Percentiles rank a stretch among this genome's conserved stretches.
Evolutionary conservation across 805 yeast species (phyloP).

Genomic region (Brettanomyces sp.): DNA sequence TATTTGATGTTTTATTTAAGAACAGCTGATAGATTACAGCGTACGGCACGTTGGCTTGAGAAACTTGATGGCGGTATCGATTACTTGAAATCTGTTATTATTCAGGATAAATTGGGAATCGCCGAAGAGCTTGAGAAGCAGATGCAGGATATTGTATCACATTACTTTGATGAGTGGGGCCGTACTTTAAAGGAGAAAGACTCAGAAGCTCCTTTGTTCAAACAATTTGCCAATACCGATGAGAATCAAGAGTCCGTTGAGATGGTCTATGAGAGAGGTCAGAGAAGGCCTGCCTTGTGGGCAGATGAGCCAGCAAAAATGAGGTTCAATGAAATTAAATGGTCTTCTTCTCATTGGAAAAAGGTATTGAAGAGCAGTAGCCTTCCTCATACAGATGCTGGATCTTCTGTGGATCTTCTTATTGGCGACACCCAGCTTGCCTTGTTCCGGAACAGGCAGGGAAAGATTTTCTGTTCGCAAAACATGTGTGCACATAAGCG

Average conservation of each 20-base stretch:
- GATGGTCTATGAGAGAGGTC: constrained; percentile 27
- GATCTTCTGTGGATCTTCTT: constrained; percentile 24
- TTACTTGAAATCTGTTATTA: constrained; percentile 25
- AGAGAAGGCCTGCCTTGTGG: constrained; percentile 29
- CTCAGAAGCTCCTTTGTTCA: constrained; percentile 18
- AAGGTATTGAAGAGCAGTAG: constrained; percentile 19
- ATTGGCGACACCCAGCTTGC: constrained; percentile 30
- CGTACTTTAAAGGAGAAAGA: constrained; percentile 16
- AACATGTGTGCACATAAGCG: constrained; percentile 33
- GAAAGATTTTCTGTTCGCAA: constrained; percentile 27
- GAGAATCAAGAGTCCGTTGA: constrained; percentile 23
- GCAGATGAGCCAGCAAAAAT: constrained; percentile 16
- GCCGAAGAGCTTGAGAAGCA: constrained; percentile 25
- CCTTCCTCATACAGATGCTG: constrained; percentile 21
- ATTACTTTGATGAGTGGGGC: constrained; percentile 29
- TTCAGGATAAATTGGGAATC: constrained; percentile 28
- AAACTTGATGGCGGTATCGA: constrained; percentile 27
- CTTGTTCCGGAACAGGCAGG: constrained; percentile 22
- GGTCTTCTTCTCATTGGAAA: constrained; percentile 26
- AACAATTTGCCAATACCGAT: constrained; percentile 26
- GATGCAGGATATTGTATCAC: constrained; percentile 24
- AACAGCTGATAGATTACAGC: constrained; percentile 28
- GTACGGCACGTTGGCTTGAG: constrained; percentile 32
- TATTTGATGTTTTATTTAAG: constrained; percentile 29
- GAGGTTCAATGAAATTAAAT: constrained; percentile 21